phyloP scores from a whole-genome alignment of 108 stramenopile species.

The Fistulifera pelliculosa region DNA sequence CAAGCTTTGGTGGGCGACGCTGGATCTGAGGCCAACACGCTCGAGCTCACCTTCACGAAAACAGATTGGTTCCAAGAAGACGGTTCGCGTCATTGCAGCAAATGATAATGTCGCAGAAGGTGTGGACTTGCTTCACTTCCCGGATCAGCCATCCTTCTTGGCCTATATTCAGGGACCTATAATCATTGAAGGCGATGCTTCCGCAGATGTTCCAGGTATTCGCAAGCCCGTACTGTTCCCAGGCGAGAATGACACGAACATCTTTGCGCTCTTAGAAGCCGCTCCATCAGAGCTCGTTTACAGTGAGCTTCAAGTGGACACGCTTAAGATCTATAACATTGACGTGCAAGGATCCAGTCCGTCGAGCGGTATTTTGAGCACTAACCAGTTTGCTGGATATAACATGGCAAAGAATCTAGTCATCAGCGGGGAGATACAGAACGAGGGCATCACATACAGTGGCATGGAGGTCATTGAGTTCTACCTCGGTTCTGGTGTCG shows the following conservation, averaged over 20 bases:
- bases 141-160: constrained; percentile 24
- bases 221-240: constrained; percentile 22
- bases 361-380: constrained; percentile 14
- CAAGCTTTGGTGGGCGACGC: neutral
- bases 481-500: constrained; percentile 20
- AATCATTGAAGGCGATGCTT: constrained; percentile 12
- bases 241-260: constrained; percentile 19
- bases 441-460: constrained; percentile 14
- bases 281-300: constrained; percentile 4
- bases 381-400: constrained; percentile 14
- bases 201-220: constrained; percentile 15
- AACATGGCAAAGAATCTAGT: constrained; percentile 23
- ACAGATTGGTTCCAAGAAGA: constrained; percentile 14
- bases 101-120: constrained; percentile 27
- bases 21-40: constrained; percentile 4
- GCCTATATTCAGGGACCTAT: constrained; percentile 3
- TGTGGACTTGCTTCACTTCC: constrained; percentile 24
- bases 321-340: constrained; percentile 20
- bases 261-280: neutral
- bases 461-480: constrained; percentile 21
- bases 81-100: constrained; percentile 19
- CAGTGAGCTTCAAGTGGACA: constrained; percentile 19
- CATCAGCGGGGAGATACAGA: constrained; percentile 6
- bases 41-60: constrained; percentile 5
- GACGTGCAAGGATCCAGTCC: constrained; percentile 16